These are phyloP conservation scores for Tuber brumale DNA, from an alignment of 495 filamentous ascomycete genomes.

Conservation along the genomic window DNA sequence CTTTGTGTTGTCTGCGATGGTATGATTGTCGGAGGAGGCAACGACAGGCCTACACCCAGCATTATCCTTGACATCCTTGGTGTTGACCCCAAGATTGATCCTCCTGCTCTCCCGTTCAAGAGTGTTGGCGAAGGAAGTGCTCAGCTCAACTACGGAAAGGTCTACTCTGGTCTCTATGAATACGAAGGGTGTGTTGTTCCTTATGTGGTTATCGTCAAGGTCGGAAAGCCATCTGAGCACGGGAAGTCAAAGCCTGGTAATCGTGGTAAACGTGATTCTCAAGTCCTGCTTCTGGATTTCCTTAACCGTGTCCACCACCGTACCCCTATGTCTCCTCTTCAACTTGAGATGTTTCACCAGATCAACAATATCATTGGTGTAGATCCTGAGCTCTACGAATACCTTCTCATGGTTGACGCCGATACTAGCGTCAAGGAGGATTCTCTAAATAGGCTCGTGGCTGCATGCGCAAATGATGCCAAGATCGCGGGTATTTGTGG, in stretches of 20 bases:
- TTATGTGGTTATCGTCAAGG: slow-evolving; percentile 91
- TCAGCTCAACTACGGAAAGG: slow-evolving; percentile 95
- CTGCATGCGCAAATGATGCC: slow-evolving; percentile 85
- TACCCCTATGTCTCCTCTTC: slow-evolving; percentile 84
- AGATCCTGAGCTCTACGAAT: slow-evolving; percentile 95
- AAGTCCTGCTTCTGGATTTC: slow-evolving; percentile 78
- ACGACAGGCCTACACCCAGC: slow-evolving; percentile 93
- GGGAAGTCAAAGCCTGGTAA: slow-evolving; percentile 89
- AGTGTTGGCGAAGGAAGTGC: slow-evolving; percentile 83
- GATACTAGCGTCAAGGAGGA: slow-evolving; percentile 94
- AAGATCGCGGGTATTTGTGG: slow-evolving; percentile 97
- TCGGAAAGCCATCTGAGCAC: slow-evolving; percentile 94
- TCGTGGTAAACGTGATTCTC: slow-evolving; percentile 95
- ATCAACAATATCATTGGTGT: slow-evolving; percentile 99
- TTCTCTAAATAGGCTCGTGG: slow-evolving; percentile 84
- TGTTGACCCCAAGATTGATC: slow-evolving; percentile 93
- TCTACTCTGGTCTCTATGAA: slow-evolving; percentile 96
- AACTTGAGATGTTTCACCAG: slow-evolving; percentile 97
- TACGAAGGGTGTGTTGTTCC: slow-evolving; percentile 84
- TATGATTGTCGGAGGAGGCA: slow-evolving; percentile 93
- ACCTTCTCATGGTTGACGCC: slow-evolving; percentile 93
- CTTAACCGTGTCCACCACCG: slow-evolving; percentile 96
- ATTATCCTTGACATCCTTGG: slow-evolving; percentile 96
- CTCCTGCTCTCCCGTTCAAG: slow-evolving; percentile 85
- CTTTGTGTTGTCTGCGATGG: slow-evolving; percentile 92